Base-by-base conservation (phyloP, 768 basidiomycete genomes). In the Podaxis sp. region DNA sequence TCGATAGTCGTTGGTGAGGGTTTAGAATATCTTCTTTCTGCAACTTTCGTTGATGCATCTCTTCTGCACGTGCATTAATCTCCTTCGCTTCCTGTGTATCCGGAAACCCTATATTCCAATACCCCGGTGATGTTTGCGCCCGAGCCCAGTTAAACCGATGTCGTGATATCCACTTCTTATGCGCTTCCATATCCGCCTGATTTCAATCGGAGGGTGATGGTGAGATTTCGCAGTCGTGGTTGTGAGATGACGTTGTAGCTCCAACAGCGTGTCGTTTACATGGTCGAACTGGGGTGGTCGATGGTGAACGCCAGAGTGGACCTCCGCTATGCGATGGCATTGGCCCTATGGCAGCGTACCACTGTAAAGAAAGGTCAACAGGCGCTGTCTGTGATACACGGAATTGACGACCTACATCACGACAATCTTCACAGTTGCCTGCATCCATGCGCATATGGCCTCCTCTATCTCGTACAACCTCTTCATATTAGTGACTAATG, bases 91-190 rank as follows among this genome's bases (percentile, higher is more conserved):
- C 86, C 72, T 96, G 95, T 3, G 95, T 95, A 66, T 81, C 79
- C 1, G 95, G 95, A 71, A 98, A 96, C 1, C 90, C 93, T 62
- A 96, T 95, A 60, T 88, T 81, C 92, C 94, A 96, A 74, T 92
- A 96, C 15, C 86, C 87, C 0, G 93, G 93, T 11, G 95, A 95
- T 1, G 93, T 95, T 55, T 79, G 82, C 1, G 87, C 80, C 51
- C 85, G 80, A 30, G 79, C 80, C 91, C 90, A 93, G 20, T 87
- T 81, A 63, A 87, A 81, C 15, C 89, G 81, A 72, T 93, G 91
- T 33, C 88, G 80, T 41, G 89, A 92, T 55, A 93, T 87, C 7
- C 79, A 75, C 65, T 90, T 82, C 74, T 85, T 86, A 70, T 91
- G 92, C n/a, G 79, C 75, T 12, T 76, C 75, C 69, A 74, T 81